phyloP scores from a whole-genome alignment of 129 eudicot genomes.

The Flaveria bidentis region DNA sequence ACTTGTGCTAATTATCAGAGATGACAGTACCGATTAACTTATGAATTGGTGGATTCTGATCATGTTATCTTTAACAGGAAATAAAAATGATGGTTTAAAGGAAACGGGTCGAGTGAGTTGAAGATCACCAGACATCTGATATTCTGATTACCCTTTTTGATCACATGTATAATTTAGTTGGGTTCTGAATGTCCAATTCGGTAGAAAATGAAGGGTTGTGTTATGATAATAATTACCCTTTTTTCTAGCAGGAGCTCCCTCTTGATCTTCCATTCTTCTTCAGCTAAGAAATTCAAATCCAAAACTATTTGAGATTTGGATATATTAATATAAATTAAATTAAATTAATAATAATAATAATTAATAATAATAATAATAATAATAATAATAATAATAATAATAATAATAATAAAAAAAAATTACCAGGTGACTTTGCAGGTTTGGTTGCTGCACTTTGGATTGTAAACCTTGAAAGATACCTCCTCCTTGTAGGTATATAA shows the following conservation, averaged over 20 bases:
- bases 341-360: background rate
- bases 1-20: background rate
- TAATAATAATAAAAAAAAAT: background rate
- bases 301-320: slow-evolving; percentile 17
- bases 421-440: slow-evolving; percentile 93
- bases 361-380: background rate
- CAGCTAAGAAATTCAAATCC: slow-evolving; percentile 58
- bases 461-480: slow-evolving; percentile 31
- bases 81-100: no score
- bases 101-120: no score
- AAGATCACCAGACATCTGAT: no score
- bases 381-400: background rate
- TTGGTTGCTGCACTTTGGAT: slow-evolving; percentile 80
- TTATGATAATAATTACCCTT: slow-evolving; percentile 46
- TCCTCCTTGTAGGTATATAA: slow-evolving; percentile 31
- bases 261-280: slow-evolving; percentile 85
- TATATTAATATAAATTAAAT: background rate
- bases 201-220: background rate
- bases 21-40: background rate
- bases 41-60: background rate
- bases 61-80: background rate
- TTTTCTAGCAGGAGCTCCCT: slow-evolving; percentile 67
- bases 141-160: no score
- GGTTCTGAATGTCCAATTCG: background rate
- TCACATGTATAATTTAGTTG: background rate